A percentile compares a stretch with the other conserved stretches of the same genome.
Conservation (phyloP, 352 stramenopile genomes). For the Saprolegnia diclina region DNA sequence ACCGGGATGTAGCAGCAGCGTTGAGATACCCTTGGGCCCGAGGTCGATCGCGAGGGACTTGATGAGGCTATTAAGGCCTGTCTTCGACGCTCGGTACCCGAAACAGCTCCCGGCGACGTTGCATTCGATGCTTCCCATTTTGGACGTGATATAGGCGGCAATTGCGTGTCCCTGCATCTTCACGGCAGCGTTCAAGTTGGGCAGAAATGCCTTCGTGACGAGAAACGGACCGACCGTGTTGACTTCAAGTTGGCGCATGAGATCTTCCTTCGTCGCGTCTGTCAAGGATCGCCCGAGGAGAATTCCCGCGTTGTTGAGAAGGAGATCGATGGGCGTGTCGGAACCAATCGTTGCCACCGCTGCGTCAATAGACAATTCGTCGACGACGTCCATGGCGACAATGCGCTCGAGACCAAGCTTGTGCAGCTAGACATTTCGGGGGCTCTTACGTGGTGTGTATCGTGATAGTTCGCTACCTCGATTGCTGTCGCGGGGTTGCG, state of each 20-base stretch:
- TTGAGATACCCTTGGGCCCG: constrained; percentile 36
- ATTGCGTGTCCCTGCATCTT: constrained; percentile 30
- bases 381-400: constrained; percentile 1
- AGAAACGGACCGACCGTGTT: constrained; percentile 56
- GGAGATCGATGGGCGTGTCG: constrained; percentile 43
- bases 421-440: constrained; percentile 24
- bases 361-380: constrained; percentile 15
- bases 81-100: constrained; percentile 62
- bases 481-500: constrained; percentile 17
- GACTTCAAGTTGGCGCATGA: constrained; percentile 59
- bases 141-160: constrained; percentile 37
- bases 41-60: constrained; percentile 40
- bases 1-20: constrained; percentile 43
- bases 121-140: constrained; percentile 29
- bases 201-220: constrained; percentile 44
- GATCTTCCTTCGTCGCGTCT: constrained; percentile 36
- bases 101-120: constrained; percentile 37
- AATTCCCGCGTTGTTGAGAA: constrained; percentile 64
- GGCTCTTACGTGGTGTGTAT: background rate
- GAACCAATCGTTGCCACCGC: background rate
- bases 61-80: constrained; percentile 62
- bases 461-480: background rate
- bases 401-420: constrained; percentile 12
- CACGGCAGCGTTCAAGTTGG: constrained; percentile 35
- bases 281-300: constrained; percentile 24